phyloP scores from a whole-genome alignment of 148 eudicot genomes.

The Spergularia bocconei region DNA sequence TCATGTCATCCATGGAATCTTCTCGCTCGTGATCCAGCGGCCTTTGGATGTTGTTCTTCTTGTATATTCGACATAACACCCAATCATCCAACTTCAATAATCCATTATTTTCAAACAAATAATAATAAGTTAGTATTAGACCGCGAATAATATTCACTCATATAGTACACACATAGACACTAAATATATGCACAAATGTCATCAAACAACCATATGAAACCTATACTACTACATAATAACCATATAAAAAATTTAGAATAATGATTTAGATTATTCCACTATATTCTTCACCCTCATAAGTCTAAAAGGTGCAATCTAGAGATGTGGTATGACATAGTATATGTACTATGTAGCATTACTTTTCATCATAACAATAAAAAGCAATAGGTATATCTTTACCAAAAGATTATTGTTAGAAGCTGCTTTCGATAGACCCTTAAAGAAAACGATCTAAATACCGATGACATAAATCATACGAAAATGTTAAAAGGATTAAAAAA shows the following conservation, averaged over 20 bases:
- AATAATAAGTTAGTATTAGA: background rate
- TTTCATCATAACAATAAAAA: constrained; percentile 7
- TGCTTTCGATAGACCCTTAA: constrained; percentile 5
- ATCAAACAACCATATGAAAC: background rate
- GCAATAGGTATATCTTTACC: background rate
- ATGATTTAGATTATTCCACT: background rate
- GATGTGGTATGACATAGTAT: no score
- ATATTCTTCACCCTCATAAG: background rate
- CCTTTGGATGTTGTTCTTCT: constrained; percentile 59
- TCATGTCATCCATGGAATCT: constrained; percentile 41
- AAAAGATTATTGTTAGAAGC: background rate
- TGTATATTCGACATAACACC: constrained; percentile 91
- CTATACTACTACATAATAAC: no score
- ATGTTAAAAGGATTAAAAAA: background rate
- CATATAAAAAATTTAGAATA: background rate
- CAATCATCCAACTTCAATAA: constrained; percentile 76
- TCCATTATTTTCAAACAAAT: background rate
- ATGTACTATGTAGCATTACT: background rate
- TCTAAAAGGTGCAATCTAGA: background rate
- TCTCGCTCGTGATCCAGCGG: constrained; percentile 63
- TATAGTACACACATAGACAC: no score
- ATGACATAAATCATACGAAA: background rate
- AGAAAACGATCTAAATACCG: background rate
- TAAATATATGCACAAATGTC: no score
- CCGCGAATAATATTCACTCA: no score